Conservation (phyloP, 202 grass and related monocot genomes). For the Miscanthus sacchariflorus region DNA sequence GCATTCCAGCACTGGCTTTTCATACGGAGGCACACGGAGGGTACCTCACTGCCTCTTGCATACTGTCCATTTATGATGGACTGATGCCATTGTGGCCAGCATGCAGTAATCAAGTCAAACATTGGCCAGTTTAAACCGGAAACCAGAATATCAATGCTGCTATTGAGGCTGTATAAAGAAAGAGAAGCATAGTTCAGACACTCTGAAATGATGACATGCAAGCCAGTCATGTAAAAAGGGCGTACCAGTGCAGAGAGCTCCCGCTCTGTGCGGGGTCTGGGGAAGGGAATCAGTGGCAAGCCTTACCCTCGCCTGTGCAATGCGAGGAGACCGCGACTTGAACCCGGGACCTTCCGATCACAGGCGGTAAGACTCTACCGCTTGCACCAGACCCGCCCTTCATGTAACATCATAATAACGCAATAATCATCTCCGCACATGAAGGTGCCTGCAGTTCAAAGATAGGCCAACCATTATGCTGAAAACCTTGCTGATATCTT, state of each 20-base stretch:
- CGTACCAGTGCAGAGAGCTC: no score
- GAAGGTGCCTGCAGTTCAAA: conserved; percentile 33
- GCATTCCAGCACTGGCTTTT: not conserved
- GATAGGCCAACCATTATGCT: not conserved
- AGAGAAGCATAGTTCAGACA: conserved; percentile 12
- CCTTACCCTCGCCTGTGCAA: no score
- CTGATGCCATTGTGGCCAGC: not conserved
- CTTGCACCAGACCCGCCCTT: no score
- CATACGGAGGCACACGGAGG: not conserved
- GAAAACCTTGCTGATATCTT: not conserved
- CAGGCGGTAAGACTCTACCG: no score
- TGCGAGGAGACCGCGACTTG: no score
- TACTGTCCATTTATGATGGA: not conserved
- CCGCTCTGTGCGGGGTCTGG: no score
- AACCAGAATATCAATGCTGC: conserved; percentile 23
- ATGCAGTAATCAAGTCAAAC: not conserved
- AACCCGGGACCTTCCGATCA: no score
- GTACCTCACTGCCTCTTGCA: not conserved
- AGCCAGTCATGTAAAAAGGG: not conserved
- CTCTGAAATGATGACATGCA: not conserved
- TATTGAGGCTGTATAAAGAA: not conserved
- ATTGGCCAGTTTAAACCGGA: not conserved
- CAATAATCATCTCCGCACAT: not conserved
- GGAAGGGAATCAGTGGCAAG: no score
- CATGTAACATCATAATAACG: not conserved